Conservation (phyloP, 176 grass and related monocot species). For the Lolium rigidum region DNA sequence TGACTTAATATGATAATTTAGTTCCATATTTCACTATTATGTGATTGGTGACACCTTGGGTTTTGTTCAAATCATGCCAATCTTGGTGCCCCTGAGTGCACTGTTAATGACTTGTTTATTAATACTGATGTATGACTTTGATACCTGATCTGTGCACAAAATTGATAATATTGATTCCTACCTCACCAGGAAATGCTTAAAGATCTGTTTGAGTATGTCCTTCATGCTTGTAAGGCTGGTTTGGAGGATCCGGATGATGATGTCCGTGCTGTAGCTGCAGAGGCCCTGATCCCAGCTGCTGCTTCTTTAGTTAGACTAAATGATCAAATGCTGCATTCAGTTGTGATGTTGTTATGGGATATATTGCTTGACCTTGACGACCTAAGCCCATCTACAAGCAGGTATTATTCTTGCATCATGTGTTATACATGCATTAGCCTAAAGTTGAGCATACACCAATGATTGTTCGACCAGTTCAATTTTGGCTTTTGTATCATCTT, state of each 20-base stretch:
- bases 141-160: slow-evolving; percentile 17
- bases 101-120: slow-evolving; percentile 11
- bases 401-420: slow-evolving; percentile 49
- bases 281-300: slow-evolving; percentile 92
- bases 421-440: slow-evolving; percentile 8
- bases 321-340: slow-evolving; percentile 78
- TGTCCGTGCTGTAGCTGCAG: slow-evolving; percentile 97
- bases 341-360: slow-evolving; percentile 99
- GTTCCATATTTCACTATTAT: slow-evolving; percentile 21
- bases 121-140: slow-evolving; percentile 24
- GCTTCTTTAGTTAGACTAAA: slow-evolving; percentile 83
- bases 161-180: slow-evolving; percentile 38
- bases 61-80: slow-evolving; percentile 15
- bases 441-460: slow-evolving; percentile 2
- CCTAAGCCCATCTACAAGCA: slow-evolving; percentile 98
- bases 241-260: slow-evolving; percentile 97
- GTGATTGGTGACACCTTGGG: background rate
- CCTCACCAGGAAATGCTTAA: slow-evolving; percentile 86
- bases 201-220: slow-evolving; percentile 76
- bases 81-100: background rate
- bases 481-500: background rate
- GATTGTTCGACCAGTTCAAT: slow-evolving; percentile 15
- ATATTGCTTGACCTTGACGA: slow-evolving; percentile 99
- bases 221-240: slow-evolving; percentile 96
- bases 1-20: slow-evolving; percentile 22